Evolutionary conservation across 2,329 filamentous ascomycete species (phyloP).

Genomic region (Cladophialophora bantiana): DNA sequence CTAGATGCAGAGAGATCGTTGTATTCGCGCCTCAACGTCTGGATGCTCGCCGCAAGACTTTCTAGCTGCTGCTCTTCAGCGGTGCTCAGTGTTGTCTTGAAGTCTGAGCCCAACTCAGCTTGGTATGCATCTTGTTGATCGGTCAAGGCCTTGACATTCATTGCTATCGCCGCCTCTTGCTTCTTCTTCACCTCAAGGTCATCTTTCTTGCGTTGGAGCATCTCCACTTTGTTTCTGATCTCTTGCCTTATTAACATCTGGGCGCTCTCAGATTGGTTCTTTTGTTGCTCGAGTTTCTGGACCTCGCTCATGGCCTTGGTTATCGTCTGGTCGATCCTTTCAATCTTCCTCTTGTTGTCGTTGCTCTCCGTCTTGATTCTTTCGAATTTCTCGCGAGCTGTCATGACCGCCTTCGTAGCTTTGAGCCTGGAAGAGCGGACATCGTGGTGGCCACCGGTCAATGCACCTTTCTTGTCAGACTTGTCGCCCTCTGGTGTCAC

Average conservation of each 20-base stretch:
- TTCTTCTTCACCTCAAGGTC: slow-evolving; percentile 75
- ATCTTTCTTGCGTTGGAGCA: slow-evolving; percentile 75
- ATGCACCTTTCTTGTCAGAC: slow-evolving; percentile 90
- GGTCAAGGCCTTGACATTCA: slow-evolving; percentile 75
- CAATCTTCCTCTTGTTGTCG: slow-evolving; percentile 73
- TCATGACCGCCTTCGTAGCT: slow-evolving; percentile 76
- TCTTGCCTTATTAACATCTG: slow-evolving; percentile 82
- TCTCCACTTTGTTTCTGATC: slow-evolving; percentile 74
- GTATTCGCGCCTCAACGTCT: slow-evolving; percentile 77
- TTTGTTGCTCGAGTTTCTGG: slow-evolving; percentile 80
- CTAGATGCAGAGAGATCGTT: slow-evolving; percentile 76
- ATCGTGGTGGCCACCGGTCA: slow-evolving; percentile 95
- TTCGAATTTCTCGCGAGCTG: slow-evolving; percentile 78
- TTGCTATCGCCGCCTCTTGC: slow-evolving; percentile 71
- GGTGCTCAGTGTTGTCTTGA: slow-evolving; percentile 84
- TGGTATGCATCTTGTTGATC: slow-evolving; percentile 79
- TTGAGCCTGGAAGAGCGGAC: slow-evolving; percentile 84
- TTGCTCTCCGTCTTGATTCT: slow-evolving; percentile 67
- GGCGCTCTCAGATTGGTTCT: slow-evolving; percentile 78
- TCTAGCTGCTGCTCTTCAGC: slow-evolving; percentile 86
- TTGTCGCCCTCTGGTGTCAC: slow-evolving; percentile 96
- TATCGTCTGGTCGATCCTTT: slow-evolving; percentile 85
- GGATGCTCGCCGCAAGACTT: slow-evolving; percentile 70
- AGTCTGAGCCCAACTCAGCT: slow-evolving; percentile 80
- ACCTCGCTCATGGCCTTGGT: slow-evolving; percentile 83